phyloP scores from a whole-genome alignment of 176 grass and related monocot species.

The Luzula sylvatica region DNA sequence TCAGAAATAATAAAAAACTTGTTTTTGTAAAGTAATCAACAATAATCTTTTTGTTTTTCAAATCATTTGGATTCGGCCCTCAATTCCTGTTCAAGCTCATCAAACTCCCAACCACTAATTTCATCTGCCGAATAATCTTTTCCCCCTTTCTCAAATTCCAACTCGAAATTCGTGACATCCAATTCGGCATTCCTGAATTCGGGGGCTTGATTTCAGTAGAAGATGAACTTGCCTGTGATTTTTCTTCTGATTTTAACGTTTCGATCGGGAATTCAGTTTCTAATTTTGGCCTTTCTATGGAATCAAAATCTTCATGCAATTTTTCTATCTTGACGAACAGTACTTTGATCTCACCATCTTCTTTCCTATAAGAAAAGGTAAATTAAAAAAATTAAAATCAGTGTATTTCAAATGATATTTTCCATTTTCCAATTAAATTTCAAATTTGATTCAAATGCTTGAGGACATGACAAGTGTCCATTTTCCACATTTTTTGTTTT shows the following conservation, averaged over 20 bases:
- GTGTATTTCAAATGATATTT: not conserved
- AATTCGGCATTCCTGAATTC: constrained; percentile 26
- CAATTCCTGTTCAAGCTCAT: constrained; percentile 82
- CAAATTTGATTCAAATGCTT: not conserved
- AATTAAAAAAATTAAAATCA: not conserved
- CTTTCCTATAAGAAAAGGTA: constrained; percentile 36
- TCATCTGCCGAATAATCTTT: constrained; percentile 56
- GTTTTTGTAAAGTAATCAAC: not conserved
- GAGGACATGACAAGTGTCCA: too few relatives aligned
- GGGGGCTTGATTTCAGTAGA: constrained; percentile 17
- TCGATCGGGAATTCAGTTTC: constrained; percentile 55
- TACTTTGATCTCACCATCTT: constrained; percentile 47
- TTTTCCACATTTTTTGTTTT: too few relatives aligned
- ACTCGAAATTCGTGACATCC: constrained; percentile 53
- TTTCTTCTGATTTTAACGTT: constrained; percentile 37
- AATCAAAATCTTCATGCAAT: constrained; percentile 58
- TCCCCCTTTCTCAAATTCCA: constrained; percentile 46
- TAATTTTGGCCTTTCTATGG: constrained; percentile 62
- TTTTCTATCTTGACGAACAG: constrained; percentile 70
- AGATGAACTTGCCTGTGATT: too few relatives aligned
- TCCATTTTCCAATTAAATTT: not conserved
- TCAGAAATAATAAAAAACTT: not conserved
- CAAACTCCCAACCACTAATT: constrained; percentile 84
- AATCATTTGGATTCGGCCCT: constrained; percentile 32
- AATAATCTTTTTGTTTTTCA: not conserved